Evolutionary conservation across 2,329 filamentous ascomycete genomes (phyloP), one percentile per base, ranked within the genome.

Genomic region (Clarireedia paspali): DNA sequence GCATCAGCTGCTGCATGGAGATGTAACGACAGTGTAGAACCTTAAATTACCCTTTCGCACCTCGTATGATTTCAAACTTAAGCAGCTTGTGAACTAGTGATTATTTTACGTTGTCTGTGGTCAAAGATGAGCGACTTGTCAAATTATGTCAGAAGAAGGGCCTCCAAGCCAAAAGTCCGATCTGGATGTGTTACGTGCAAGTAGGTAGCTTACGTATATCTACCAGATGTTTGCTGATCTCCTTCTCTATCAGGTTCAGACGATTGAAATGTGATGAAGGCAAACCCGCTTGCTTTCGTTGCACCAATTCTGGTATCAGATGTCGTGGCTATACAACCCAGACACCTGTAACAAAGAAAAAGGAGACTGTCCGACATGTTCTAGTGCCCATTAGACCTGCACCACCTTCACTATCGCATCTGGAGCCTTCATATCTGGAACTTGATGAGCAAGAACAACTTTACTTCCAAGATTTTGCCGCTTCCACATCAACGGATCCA

Each of bases 201-300:
- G 53, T 82, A 46, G n/a, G 46, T 6, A 23, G n/a, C 23, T n/a
- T 42, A 27, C 6, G 40, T 6, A 34, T 26, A 14, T n/a, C 38
- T 12, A 38, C 20, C 5, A 2, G n/a, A 34, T 20, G 27, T 40
- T 14, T 53, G 47, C 15, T 12, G 10, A 44, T 24, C 24, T 15
- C 44, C 39, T 12, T 36, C 30, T 46, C 46, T 10, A 49, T 34
- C 27, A 65, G 64, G 54, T 66, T 67, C 38, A 56, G 66, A 47
- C 62, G 65, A 57, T 57, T 68, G 5, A 67, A 67, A 58, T 67
- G 65, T 30, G 65, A 62, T n/a, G 65, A 67, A 49, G 64, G 62
- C 23, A 60, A 59, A 36, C 65, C 65, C 10, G 59, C 58, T 24
- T 67, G 65, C 38, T 47, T 59, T 46, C 60, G 64, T 34, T 67